A percentile compares a stretch with the other conserved stretches of the same genome.
Conservation (phyloP, 345 rosid genomes). For the Pistacia atlantica region DNA sequence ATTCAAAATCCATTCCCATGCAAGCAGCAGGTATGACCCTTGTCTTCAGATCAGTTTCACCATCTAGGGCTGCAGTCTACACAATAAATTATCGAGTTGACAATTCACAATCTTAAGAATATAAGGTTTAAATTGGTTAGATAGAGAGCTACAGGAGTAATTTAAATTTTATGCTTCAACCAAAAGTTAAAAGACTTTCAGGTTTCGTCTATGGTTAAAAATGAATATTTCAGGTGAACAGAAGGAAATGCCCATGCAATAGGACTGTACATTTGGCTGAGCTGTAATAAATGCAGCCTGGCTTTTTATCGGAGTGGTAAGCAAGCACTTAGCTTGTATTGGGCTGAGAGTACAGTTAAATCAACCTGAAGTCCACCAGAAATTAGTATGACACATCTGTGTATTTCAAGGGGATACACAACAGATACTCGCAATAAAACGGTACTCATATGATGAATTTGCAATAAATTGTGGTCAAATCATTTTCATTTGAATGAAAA, state of each 20-base stretch:
- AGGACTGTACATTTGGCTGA: background rate
- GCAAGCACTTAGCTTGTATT: background rate
- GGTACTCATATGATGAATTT: background rate
- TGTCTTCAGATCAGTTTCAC: conserved; percentile 97
- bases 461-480: background rate
- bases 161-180: background rate
- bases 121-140: background rate
- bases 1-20: conserved; percentile 82
- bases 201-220: background rate
- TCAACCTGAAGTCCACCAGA: too few relatives aligned
- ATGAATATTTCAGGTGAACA: background rate
- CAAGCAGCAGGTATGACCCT: conserved; percentile 90
- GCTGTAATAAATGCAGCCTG: background rate
- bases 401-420: background rate
- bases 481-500: background rate
- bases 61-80: conserved; percentile 96
- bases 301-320: background rate
- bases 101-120: background rate
- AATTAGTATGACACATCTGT: background rate
- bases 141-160: background rate
- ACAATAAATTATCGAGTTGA: conserved; percentile 20
- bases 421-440: background rate
- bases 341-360: background rate
- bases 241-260: background rate
- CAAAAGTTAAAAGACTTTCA: background rate